phyloP scores from a whole-genome alignment of 1,284 basidiomycete species.

The Boletus holoroseus region DNA sequence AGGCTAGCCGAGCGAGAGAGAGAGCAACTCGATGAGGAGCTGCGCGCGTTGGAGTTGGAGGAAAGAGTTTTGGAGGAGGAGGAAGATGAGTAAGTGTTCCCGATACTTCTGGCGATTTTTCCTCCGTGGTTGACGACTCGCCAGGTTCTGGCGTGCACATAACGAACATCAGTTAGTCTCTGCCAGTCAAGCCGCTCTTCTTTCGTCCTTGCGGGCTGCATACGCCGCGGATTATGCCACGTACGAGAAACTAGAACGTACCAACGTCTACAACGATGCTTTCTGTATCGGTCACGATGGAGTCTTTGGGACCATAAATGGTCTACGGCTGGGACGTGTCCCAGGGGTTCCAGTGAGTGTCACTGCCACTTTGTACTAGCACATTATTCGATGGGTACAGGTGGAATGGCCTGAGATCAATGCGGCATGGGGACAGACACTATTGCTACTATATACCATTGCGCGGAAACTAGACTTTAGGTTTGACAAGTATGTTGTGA shows the following conservation, averaged over 20 bases:
- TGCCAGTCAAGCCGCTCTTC: constrained; percentile 62
- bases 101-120: not conserved
- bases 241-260: constrained; percentile 81
- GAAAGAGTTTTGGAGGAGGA: constrained; percentile 72
- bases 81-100: constrained; percentile 64
- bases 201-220: constrained; percentile 68
- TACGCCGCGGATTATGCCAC: constrained; percentile 71
- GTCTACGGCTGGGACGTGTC: constrained; percentile 83
- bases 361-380: constrained; percentile 3
- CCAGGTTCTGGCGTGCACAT: constrained; percentile 79
- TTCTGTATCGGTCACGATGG: constrained; percentile 97
- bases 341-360: constrained; percentile 63
- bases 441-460: constrained; percentile 87
- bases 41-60: constrained; percentile 65
- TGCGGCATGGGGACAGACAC: constrained; percentile 95
- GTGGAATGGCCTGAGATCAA: constrained; percentile 99
- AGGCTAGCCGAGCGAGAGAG: constrained; percentile 70
- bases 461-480: constrained; percentile 84
- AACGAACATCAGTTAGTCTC: constrained; percentile 65
- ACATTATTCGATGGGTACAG: constrained; percentile 33
- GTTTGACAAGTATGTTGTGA: constrained; percentile 64
- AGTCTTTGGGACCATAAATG: constrained; percentile 95
- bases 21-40: constrained; percentile 67
- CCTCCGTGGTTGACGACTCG: constrained; percentile 5
- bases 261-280: constrained; percentile 97